Base-by-base conservation (phyloP, 1,284 basidiomycete genomes). In the Volvariella volvacea region DNA sequence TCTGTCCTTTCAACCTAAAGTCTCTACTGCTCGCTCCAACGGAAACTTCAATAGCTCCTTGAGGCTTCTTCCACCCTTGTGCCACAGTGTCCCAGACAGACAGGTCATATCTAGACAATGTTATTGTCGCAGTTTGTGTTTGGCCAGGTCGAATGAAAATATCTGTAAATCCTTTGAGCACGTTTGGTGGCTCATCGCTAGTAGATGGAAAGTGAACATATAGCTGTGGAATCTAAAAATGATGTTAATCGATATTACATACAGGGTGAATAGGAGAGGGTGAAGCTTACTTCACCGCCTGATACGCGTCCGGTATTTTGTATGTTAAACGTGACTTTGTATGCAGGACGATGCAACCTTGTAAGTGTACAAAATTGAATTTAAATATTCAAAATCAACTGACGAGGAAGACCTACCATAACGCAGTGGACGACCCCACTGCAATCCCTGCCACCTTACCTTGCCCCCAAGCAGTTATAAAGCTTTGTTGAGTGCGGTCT, bases 111-210 rank as follows among this genome's bases (percentile, higher is more conserved):
- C 80, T 70, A 12, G 81, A 80, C 22, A 87, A 65, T n/a, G 65
- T 67, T 53, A 87, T 71, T 0, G 66, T 68, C 1, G 78, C 76
- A 1, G 51, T 61, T 46, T 57, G 59, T 12, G 62, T 71, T 49
- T 78, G 58, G 0, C 75, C 76, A 1, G 78, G 67, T 0, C 54
- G 47, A 0, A 83, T 50, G 19, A 69, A 69, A 8, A 80, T 59
- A 48, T 80, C 66, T n/a, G 75, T 76, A 60, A 87, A 87, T 3
- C 83, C 83, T 54, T 74, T 78, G 28, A 87, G 63, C 39, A 83
- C 55, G 8, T 71, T 73, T 0, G 83, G 83, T 1, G 83, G 80
- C 47, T 80, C 74, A 14, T 67, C 67, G 1, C 80, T 67, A 0
- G 72, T 75, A 0, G 68, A 45, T 0, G 80, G 78, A 55, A 78